Base-by-base conservation (phyloP, 2,329 filamentous ascomycete genomes). In the Neonectria neomacrospora region DNA sequence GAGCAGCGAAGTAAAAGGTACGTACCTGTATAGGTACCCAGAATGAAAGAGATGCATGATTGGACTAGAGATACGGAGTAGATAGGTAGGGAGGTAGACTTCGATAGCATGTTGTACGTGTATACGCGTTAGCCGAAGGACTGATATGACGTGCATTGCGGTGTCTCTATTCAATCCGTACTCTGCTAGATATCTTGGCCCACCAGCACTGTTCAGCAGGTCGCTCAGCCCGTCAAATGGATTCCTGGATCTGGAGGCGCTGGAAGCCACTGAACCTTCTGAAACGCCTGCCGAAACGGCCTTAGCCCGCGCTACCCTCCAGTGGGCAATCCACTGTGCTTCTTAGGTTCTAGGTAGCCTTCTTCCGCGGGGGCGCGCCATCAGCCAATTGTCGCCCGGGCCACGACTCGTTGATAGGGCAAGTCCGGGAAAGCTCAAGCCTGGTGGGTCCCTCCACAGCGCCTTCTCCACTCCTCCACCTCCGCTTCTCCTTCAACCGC, bases 391-490 rank as follows among this genome's bases (percentile, higher is more conserved):
- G 53, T 37, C 47, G 61, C 41, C 37, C 20, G 14, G 18, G 22
- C 22, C 20, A 50, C 28, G 26, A 32, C n/a, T 32, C 16, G 20
- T 28, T 56, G 57, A 64, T 61, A 61, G 61, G 61, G 16, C 58
- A 52, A 51, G 52, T 44, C 61, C 37, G 51, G 14, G 34, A 60
- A 28, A 22, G 51, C 39, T 34, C 12, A 34, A 45, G 42, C 54
- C 32, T n/a, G 16, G 55, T 52, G 55, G 55, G 54, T 51, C 58
- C 22, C 62, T 64, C 62, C 58, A 57, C 62, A 61, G 30, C 45
- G 32, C 47, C 61, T 64, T 57, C 57, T 61, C 61, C 57, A 53
- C 61, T 45, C 60, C 61, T 56, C 57, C 61, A 39, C 53, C 57
- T 32, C 52, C 41, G 50, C 61, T 59, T 53, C 47, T 54, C 62